Conservation (phyloP, 805 yeast genomes). For the Ogataea saltuana region DNA sequence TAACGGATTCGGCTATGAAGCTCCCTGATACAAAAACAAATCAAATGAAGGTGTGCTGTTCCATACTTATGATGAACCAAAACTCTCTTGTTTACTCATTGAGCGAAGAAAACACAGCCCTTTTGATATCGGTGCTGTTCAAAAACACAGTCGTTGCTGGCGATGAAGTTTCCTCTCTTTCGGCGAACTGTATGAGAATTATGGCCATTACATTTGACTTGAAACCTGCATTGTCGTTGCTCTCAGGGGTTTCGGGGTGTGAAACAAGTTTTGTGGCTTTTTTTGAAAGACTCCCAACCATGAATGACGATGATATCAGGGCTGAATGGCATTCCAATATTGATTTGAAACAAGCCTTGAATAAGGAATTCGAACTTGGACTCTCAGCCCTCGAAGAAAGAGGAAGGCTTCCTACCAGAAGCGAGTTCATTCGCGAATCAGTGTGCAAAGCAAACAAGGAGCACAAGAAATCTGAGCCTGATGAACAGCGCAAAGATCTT, state of each 20-base stretch:
- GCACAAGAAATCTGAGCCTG: slow-evolving; percentile 1
- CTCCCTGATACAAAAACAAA: slow-evolving; percentile 2
- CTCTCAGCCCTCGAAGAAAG: slow-evolving; percentile 5
- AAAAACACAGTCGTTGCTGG: slow-evolving; percentile 14
- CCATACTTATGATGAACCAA: slow-evolving; percentile 27
- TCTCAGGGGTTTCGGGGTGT: neutral
- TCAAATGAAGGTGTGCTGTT: slow-evolving; percentile 24
- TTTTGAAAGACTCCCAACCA: slow-evolving; percentile 11
- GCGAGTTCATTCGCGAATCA: slow-evolving; percentile 6
- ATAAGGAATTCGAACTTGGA: slow-evolving; percentile 10
- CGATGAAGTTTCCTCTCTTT: slow-evolving; percentile 18
- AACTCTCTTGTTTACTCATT: slow-evolving; percentile 11
- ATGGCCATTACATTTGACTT: neutral
- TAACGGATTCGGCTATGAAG: slow-evolving; percentile 12
- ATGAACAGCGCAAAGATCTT: slow-evolving; percentile 33
- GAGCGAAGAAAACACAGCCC: slow-evolving; percentile 11
- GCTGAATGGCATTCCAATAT: slow-evolving; percentile 11
- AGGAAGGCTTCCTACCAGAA: slow-evolving; percentile 4
- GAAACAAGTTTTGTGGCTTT: slow-evolving; percentile 2
- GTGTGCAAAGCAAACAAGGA: neutral
- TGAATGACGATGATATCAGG: slow-evolving; percentile 27
- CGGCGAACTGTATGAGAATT: slow-evolving; percentile 23
- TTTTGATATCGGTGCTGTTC: slow-evolving; percentile 19
- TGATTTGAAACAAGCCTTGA: slow-evolving; percentile 10
- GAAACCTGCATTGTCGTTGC: neutral